Conservation (phyloP, 2,329 filamentous ascomycete genomes). For the Zasmidium cellare region DNA sequence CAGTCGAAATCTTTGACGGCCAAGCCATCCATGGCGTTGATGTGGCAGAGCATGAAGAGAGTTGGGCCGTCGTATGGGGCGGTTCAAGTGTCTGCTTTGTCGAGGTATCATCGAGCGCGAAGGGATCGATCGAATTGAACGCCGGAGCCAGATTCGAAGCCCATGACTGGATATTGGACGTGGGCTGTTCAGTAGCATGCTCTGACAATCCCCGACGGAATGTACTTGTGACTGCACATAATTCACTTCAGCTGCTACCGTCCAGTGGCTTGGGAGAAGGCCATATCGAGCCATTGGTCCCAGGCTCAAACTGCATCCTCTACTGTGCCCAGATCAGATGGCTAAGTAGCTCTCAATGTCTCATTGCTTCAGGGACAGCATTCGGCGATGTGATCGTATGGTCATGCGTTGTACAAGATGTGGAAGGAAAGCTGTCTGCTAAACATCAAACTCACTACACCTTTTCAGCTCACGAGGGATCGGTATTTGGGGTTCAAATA, state of each 20-base stretch:
- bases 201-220: constrained; percentile 34
- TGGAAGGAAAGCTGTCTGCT: constrained; percentile 17
- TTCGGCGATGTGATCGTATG: constrained; percentile 94
- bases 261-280: not conserved
- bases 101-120: not conserved
- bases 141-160: constrained; percentile 50
- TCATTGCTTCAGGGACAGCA: constrained; percentile 85
- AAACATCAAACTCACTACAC: constrained; percentile 52
- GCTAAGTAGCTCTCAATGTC: constrained; percentile 57
- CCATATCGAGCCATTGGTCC: constrained; percentile 42
- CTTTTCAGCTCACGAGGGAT: constrained; percentile 78
- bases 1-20: constrained; percentile 59
- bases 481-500: constrained; percentile 85
- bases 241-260: constrained; percentile 61
- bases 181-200: constrained; percentile 47
- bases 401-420: constrained; percentile 56
- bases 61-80: constrained; percentile 66
- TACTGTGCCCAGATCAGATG: constrained; percentile 79
- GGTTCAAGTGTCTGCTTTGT: constrained; percentile 39
- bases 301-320: constrained; percentile 77
- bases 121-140: constrained; percentile 21
- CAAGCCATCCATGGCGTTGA: constrained; percentile 74
- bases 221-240: constrained; percentile 80
- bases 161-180: constrained; percentile 78
- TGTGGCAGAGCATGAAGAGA: constrained; percentile 35